phyloP scores from a whole-genome alignment of 2,329 filamentous ascomycete species.

The Leptosphaerulina australis region DNA sequence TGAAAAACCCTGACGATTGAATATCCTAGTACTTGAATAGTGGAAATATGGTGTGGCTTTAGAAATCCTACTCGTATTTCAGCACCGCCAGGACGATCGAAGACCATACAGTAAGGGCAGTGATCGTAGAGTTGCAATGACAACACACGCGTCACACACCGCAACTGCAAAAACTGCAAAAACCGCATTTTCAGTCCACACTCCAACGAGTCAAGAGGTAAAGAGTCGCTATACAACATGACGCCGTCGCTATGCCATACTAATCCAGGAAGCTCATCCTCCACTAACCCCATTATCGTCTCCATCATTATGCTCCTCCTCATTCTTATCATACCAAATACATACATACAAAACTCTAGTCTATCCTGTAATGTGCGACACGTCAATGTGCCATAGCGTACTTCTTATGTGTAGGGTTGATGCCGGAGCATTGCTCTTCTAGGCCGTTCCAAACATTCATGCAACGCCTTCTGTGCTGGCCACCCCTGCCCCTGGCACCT shows the following conservation, averaged over 20 bases:
- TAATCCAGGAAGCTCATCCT: constrained; percentile 1
- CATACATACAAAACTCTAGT: constrained; percentile 17
- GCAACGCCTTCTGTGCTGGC: constrained; percentile 37
- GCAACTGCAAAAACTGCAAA: neutral
- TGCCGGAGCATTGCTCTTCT: constrained; percentile 22
- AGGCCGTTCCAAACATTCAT: constrained; percentile 40
- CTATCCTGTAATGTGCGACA: constrained; percentile 21
- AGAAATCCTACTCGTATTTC: neutral
- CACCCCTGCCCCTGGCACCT: constrained; percentile 29
- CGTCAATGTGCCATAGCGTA: constrained; percentile 12
- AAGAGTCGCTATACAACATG: constrained; percentile 12
- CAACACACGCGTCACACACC: constrained; percentile 7
- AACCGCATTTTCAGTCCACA: neutral
- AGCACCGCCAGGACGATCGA: constrained; percentile 1
- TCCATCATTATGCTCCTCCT: constrained; percentile 7
- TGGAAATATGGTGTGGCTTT: neutral
- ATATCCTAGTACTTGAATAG: neutral
- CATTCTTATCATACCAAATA: constrained; percentile 5
- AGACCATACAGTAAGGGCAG: neutral
- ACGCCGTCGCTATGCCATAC: constrained; percentile 19
- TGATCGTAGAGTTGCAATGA: neutral
- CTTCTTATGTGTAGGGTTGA: constrained; percentile 18
- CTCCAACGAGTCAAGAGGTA: constrained; percentile 5
- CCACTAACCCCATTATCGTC: constrained; percentile 3
- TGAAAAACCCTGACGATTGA: neutral